A percentile compares a stretch with the other conserved stretches of the same genome.
Conservation (phyloP, 805 yeast species). For the Yamadazyma phyllophila region DNA sequence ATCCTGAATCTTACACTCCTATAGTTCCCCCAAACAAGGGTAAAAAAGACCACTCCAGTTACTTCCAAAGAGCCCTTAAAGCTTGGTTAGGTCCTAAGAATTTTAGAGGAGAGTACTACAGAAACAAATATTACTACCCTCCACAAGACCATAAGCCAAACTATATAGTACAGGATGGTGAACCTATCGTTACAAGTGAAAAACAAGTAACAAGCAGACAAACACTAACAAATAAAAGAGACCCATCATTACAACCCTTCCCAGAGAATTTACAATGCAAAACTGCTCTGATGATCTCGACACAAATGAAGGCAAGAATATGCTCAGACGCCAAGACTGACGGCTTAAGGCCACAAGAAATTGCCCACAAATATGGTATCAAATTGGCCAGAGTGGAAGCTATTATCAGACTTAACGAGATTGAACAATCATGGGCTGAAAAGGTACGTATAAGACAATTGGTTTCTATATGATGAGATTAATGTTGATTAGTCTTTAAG, state of each 20-base stretch:
- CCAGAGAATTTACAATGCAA: constrained; percentile 69
- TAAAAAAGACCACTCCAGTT: constrained; percentile 46
- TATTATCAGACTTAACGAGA: constrained; percentile 60
- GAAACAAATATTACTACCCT: constrained; percentile 72
- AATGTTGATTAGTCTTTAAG: constrained; percentile 75
- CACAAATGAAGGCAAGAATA: constrained; percentile 58
- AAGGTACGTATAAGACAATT: constrained; percentile 49
- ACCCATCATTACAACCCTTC: constrained; percentile 66
- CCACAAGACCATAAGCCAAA: constrained; percentile 69
- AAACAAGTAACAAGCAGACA: constrained; percentile 1
- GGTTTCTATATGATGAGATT: constrained; percentile 13
- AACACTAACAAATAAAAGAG: constrained; percentile 14
- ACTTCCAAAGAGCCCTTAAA: constrained; percentile 61
- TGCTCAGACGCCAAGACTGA: constrained; percentile 52
- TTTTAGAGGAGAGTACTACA: constrained; percentile 74
- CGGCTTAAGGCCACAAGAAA: constrained; percentile 61
- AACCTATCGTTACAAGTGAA: constrained; percentile 19
- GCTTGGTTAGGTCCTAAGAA: constrained; percentile 82
- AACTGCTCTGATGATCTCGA: constrained; percentile 62
- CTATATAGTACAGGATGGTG: constrained; percentile 62
- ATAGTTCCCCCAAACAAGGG: constrained; percentile 28
- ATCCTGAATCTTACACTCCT: constrained; percentile 31
- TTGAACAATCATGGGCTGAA: constrained; percentile 62
- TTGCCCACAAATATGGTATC: constrained; percentile 75
- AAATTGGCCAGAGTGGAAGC: constrained; percentile 89